A percentile compares a stretch with the other conserved stretches of the same genome.
These are phyloP conservation scores for Larix kaempferi DNA, from an alignment of 75 land plant species.

Conservation along the genomic window DNA sequence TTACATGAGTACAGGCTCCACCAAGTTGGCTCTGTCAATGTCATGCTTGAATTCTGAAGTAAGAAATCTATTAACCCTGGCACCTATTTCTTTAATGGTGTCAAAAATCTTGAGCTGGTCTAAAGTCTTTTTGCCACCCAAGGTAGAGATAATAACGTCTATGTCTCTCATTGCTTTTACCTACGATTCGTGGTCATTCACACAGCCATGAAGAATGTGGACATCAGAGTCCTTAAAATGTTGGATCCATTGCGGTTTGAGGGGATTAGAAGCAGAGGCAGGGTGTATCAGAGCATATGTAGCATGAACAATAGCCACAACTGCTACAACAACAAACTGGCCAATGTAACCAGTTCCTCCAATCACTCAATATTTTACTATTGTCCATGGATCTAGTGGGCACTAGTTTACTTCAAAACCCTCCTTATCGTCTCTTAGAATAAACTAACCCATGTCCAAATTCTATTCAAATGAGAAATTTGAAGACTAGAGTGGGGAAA, in stretches of 20 bases:
- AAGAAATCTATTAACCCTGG: slow-evolving; percentile 31
- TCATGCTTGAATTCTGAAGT: slow-evolving; percentile 28
- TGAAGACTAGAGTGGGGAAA: too few relatives aligned
- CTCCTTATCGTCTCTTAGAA: too few relatives aligned
- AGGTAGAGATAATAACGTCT: slow-evolving; percentile 39
- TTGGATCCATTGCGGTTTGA: neutral
- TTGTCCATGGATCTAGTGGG: neutral
- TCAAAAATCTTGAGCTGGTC: slow-evolving; percentile 42
- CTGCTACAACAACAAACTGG: slow-evolving; percentile 8
- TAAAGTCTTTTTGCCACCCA: slow-evolving; percentile 24
- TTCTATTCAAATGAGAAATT: too few relatives aligned
- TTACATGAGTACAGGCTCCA: neutral
- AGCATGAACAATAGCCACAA: slow-evolving; percentile 3
- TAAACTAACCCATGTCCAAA: too few relatives aligned
- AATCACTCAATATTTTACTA: slow-evolving; percentile 10
- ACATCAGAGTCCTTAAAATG: slow-evolving; percentile 2
- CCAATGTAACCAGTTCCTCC: slow-evolving; percentile 26
- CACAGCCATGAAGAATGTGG: slow-evolving; percentile 21
- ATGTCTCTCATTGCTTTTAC: slow-evolving; percentile 50
- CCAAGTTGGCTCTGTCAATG: slow-evolving; percentile 9
- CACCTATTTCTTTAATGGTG: slow-evolving; percentile 39
- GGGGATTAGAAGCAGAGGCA: neutral
- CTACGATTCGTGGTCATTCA: slow-evolving; percentile 40
- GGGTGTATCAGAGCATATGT: slow-evolving; percentile 10
- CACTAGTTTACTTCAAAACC: too few relatives aligned